These are phyloP conservation scores for Colletotrichum incanum DNA, from an alignment of 2,329 filamentous ascomycete species.

Conservation along the genomic window DNA sequence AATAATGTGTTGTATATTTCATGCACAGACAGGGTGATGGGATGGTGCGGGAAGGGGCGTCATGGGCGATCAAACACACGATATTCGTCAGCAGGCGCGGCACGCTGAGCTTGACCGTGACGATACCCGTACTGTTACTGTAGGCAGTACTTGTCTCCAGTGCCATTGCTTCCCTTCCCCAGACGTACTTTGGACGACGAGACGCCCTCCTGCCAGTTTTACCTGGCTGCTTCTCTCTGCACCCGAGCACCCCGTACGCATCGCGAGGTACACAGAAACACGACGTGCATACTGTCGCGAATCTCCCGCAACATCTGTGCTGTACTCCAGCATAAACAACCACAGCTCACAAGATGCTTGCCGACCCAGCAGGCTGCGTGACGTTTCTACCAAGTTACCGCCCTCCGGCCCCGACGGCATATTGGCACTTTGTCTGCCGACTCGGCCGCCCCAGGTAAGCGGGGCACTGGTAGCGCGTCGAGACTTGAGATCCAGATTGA, in stretches of 20 bases:
- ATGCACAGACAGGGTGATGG: background rate
- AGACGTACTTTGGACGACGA: slow-evolving; percentile 26
- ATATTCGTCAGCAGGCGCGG: slow-evolving; percentile 16
- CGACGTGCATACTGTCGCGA: background rate
- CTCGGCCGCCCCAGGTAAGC: background rate
- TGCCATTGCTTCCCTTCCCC: slow-evolving; percentile 25
- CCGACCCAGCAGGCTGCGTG: background rate
- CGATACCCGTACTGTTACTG: background rate
- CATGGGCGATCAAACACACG: slow-evolving; percentile 22
- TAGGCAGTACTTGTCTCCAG: slow-evolving; percentile 11
- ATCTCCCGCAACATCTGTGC: slow-evolving; percentile 4
- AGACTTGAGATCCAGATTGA: slow-evolving; percentile 13
- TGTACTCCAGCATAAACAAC: background rate
- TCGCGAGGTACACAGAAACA: background rate
- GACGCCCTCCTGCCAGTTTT: background rate
- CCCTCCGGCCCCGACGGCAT: background rate
- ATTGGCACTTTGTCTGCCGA: background rate
- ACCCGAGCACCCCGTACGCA: background rate
- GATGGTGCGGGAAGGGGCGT: slow-evolving; percentile 7
- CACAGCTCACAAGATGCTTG: slow-evolving; percentile 6
- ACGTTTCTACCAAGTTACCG: background rate
- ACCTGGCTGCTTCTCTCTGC: background rate
- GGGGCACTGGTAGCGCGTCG: background rate
- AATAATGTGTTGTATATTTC: background rate
- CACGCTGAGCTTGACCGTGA: slow-evolving; percentile 4